Percentiles rank a stretch among this genome's conserved stretches.
phyloP scores from a whole-genome alignment of 306 rosid species.

The Sindora glabra region DNA sequence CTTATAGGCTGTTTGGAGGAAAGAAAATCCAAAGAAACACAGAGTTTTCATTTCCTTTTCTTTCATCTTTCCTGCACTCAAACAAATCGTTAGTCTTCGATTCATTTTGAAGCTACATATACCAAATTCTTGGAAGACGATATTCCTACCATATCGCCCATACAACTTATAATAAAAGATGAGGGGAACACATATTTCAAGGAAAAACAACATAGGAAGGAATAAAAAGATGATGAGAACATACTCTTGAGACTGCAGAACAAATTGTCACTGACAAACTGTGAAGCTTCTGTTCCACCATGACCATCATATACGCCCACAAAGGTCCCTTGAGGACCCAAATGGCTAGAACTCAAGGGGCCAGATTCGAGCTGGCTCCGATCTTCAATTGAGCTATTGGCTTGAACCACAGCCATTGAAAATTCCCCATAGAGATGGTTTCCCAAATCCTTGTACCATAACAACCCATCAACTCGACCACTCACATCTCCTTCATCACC shows the following conservation, averaged over 20 bases:
- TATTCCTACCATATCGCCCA: too few species aligned
- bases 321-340: constrained; percentile 64
- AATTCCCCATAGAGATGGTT: constrained; percentile 67
- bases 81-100: too few species aligned
- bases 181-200: too few species aligned
- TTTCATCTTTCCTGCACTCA: too few species aligned
- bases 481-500: constrained; percentile 45
- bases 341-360: constrained; percentile 36
- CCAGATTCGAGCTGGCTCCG: constrained; percentile 77
- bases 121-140: background rate
- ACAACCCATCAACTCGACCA: constrained; percentile 57
- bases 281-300: constrained; percentile 74
- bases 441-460: constrained; percentile 84
- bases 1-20: too few species aligned
- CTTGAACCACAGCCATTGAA: constrained; percentile 88
- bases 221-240: constrained; percentile 16
- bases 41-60: too few species aligned
- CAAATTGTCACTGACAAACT: constrained; percentile 58
- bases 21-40: too few species aligned
- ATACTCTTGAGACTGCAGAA: constrained; percentile 69
- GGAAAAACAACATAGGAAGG: too few species aligned
- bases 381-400: constrained; percentile 69
- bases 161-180: too few species aligned
- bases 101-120: background rate
- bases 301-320: constrained; percentile 83